These are phyloP conservation scores for Straminergon stramineum DNA, from an alignment of 225 moss, liverwort and hornwort species.

Conservation along the genomic window DNA sequence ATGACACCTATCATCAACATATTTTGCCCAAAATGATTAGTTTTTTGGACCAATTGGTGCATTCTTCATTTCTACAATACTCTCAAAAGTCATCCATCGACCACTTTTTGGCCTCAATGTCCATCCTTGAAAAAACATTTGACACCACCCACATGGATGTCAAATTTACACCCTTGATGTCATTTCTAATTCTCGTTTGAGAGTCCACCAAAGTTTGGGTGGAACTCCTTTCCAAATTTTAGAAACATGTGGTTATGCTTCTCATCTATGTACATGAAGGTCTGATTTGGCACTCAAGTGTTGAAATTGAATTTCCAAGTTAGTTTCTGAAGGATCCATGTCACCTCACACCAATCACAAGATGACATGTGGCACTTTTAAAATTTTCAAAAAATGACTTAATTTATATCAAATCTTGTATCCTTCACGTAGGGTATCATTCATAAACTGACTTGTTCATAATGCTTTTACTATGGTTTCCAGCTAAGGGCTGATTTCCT, in stretches of 20 bases:
- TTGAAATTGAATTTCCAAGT: too few species aligned
- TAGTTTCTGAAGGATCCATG: too few species aligned
- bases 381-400: too few species aligned
- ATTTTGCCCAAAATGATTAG: not conserved
- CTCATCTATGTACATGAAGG: too few species aligned
- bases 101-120: rapidly evolving
- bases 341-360: too few species aligned
- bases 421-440: too few species aligned
- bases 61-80: not conserved
- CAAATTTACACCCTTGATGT: not conserved
- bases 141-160: not conserved
- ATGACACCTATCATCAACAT: rapidly evolving
- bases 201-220: not conserved
- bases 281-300: too few species aligned
- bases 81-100: rapidly evolving
- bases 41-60: not conserved
- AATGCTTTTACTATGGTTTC: not conserved
- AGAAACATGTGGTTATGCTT: rapidly evolving
- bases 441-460: not conserved
- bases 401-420: too few species aligned
- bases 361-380: too few species aligned
- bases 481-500: slow-evolving; percentile 43
- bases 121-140: not conserved
- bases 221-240: not conserved
- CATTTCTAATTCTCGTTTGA: rapidly evolving